Conservation (phyloP, 2,329 filamentous ascomycete genomes). For the Sporothrix schenckii region DNA sequence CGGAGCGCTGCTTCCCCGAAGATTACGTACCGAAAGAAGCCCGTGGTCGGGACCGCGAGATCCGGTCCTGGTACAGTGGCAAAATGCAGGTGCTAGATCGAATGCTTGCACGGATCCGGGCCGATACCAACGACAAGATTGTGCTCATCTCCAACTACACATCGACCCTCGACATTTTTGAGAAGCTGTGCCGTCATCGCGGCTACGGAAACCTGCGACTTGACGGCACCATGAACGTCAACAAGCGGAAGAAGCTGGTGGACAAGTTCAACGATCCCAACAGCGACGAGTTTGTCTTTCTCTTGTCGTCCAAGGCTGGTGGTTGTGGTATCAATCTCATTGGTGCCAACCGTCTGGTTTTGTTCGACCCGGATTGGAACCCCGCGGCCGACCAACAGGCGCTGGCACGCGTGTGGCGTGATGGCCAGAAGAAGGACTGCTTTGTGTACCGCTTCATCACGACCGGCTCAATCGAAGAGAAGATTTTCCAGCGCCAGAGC, state of each 20-base stretch:
- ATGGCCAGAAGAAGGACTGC: slow-evolving; percentile 98
- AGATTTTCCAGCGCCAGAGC: slow-evolving; percentile 97
- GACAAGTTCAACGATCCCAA: slow-evolving; percentile 97
- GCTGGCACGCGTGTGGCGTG: slow-evolving; percentile 95
- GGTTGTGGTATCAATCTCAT: slow-evolving; percentile 96
- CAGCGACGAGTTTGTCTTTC: slow-evolving; percentile 86
- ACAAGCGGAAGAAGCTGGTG: slow-evolving; percentile 93
- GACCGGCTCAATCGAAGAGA: slow-evolving; percentile 97
- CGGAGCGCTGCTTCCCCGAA: slow-evolving; percentile 76
- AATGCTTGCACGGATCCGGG: slow-evolving; percentile 93
- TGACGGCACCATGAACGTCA: slow-evolving; percentile 97
- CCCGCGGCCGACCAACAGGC: slow-evolving; percentile 97
- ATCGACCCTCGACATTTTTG: slow-evolving; percentile 91
- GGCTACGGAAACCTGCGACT: slow-evolving; percentile 85
- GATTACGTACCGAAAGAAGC: slow-evolving; percentile 88
- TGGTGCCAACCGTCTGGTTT: slow-evolving; percentile 87
- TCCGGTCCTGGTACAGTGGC: slow-evolving; percentile 94
- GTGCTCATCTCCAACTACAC: slow-evolving; percentile 99
- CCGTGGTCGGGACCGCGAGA: slow-evolving; percentile 84
- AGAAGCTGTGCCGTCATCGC: slow-evolving; percentile 81
- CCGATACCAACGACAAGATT: slow-evolving; percentile 98
- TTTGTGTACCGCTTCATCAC: slow-evolving; percentile 99
- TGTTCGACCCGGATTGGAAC: slow-evolving; percentile 98
- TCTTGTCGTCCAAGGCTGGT: slow-evolving; percentile 95
- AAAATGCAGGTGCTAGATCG: slow-evolving; percentile 98